A percentile compares a stretch with the other conserved stretches of the same genome.
Conservation (phyloP, 441 rosid species). For the Bruguiera hainesii region DNA sequence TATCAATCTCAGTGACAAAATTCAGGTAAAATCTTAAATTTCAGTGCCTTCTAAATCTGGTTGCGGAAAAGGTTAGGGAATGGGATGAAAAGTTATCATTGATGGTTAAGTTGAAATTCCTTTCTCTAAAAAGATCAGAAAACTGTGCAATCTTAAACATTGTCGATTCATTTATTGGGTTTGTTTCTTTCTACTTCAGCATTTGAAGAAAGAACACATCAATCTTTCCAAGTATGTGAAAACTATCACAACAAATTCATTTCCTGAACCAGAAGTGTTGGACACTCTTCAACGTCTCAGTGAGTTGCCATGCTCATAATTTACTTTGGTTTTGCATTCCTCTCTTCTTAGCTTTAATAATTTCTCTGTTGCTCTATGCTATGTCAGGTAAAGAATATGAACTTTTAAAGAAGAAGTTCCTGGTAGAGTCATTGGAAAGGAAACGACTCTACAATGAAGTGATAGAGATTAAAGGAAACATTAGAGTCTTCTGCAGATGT, state of each 20-base stretch:
- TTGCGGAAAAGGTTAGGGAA: no score
- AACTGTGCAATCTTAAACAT: not conserved
- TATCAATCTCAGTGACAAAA: constrained; percentile 46
- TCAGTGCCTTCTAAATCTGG: no score
- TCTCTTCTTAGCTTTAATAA: constrained; percentile 8
- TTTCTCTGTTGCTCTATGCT: constrained; percentile 12
- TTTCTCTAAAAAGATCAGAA: not conserved
- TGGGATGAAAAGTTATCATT: no score
- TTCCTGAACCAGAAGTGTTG: constrained; percentile 43
- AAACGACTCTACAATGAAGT: constrained; percentile 81
- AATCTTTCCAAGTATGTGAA: constrained; percentile 49
- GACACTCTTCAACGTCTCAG: constrained; percentile 48
- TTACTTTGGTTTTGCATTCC: constrained; percentile 3
- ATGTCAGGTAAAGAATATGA: constrained; percentile 58
- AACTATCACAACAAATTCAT: constrained; percentile 38
- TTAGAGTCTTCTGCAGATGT: constrained; percentile 95
- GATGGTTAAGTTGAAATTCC: no score
- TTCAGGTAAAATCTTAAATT: constrained; percentile 45
- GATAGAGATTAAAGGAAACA: constrained; percentile 87
- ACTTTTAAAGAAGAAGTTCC: constrained; percentile 60
- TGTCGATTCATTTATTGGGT: not conserved
- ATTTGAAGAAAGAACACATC: constrained; percentile 67
- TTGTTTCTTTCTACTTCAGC: constrained; percentile 31
- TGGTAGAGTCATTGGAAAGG: constrained; percentile 63
- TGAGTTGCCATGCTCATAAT: constrained; percentile 28